These are phyloP conservation scores for Chlamydomonas sp. DNA, from an alignment of 139 green algal genomes.

Conservation along the genomic window DNA sequence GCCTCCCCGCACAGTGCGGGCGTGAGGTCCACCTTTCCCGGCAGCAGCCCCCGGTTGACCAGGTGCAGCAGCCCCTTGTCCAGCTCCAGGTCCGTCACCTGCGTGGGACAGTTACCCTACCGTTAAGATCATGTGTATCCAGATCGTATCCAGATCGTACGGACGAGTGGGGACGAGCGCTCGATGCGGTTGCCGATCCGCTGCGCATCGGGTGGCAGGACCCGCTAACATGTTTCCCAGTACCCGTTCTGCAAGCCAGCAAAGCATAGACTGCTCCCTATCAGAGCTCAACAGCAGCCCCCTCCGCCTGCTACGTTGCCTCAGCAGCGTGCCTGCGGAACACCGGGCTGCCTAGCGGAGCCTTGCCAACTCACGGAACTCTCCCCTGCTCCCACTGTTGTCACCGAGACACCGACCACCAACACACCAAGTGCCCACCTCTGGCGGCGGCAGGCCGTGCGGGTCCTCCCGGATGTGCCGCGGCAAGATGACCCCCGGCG, in stretches of 20 bases:
- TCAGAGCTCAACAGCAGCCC: too few relatives aligned
- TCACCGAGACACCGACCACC: background rate
- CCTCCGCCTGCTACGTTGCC: too few relatives aligned
- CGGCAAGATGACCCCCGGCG: conserved; percentile 44
- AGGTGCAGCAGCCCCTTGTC: conserved; percentile 64
- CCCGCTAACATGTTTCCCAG: too few relatives aligned
- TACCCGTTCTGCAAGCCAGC: too few relatives aligned
- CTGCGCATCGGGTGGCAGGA: too few relatives aligned
- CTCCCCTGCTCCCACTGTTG: too few relatives aligned
- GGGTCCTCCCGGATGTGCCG: conserved; percentile 49
- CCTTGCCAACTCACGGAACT: background rate
- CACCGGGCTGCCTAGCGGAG: background rate
- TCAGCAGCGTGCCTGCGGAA: too few relatives aligned
- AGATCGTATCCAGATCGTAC: too few relatives aligned
- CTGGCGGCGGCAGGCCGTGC: conserved; percentile 16
- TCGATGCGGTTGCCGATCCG: too few relatives aligned
- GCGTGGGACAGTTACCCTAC: background rate
- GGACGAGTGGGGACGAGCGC: too few relatives aligned
- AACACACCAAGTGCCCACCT: conserved; percentile 21
- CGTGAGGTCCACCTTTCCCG: conserved; percentile 54
- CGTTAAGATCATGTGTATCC: conserved; percentile 16
- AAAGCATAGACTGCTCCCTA: too few relatives aligned
- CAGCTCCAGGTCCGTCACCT: conserved; percentile 52
- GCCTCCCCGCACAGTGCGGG: conserved; percentile 36
- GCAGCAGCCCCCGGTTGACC: conserved; percentile 62